Conservation (phyloP, 257 asterid genomes). For the Galeopsis tetrahit region DNA sequence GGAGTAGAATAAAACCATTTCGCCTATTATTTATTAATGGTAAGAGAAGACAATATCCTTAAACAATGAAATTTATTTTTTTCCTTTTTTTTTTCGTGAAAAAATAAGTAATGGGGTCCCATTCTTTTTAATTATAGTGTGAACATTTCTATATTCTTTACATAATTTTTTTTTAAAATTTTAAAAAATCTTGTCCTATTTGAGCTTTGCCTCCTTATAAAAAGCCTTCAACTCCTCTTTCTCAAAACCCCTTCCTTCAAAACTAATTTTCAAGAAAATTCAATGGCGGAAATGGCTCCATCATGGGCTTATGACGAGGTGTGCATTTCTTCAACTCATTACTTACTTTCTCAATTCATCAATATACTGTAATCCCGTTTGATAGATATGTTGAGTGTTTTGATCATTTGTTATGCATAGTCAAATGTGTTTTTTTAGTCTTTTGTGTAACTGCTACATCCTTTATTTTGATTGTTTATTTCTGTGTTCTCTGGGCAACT, state of each 20-base stretch:
- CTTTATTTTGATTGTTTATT: too few relatives aligned
- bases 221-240: slow-evolving; percentile 37
- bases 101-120: slow-evolving; percentile 27
- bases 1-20: background rate
- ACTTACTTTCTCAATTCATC: background rate
- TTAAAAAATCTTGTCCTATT: slow-evolving; percentile 35
- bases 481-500: too few relatives aligned
- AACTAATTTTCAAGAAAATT: slow-evolving; percentile 10
- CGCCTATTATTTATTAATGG: slow-evolving; percentile 22
- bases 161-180: slow-evolving; percentile 23
- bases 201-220: slow-evolving; percentile 45
- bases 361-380: background rate
- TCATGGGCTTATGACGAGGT: slow-evolving; percentile 76
- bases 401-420: too few relatives aligned
- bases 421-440: too few relatives aligned
- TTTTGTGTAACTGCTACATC: too few relatives aligned
- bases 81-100: background rate
- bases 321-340: slow-evolving; percentile 6
- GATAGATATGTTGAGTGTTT: too few relatives aligned
- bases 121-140: slow-evolving; percentile 29
- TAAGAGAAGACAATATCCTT: slow-evolving; percentile 45
- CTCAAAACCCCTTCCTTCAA: slow-evolving; percentile 41
- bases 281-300: slow-evolving; percentile 68
- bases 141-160: slow-evolving; percentile 48
- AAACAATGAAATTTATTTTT: slow-evolving; percentile 30